Evolutionary conservation across 2,329 filamentous ascomycete genomes (phyloP), one percentile per base, ranked within the genome.

Genomic region (Trichophyton schoenleinii): DNA sequence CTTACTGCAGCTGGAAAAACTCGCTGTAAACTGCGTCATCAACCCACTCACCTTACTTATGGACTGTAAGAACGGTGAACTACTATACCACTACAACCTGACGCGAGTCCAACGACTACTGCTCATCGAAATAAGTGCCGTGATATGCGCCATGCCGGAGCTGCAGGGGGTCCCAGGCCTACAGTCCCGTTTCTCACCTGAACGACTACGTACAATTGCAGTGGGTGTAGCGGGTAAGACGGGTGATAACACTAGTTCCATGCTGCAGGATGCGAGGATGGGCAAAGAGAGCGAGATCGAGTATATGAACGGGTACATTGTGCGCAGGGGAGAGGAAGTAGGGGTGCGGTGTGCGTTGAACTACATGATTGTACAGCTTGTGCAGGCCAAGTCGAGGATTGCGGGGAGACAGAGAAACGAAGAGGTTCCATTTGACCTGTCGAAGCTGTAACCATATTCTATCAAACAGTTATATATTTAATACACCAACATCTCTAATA

Each of bases 231-330:
- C 81, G 22, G 69, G 76, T 34, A 78, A 74, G 58, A 85, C 83
- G 11, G 77, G 78, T 11, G 74, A 81, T 61, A 83, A 85, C 59
- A 76, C 79, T 4, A 88, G 84, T 67, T 81, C 78, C 20, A 90
- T 95, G 84, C 76, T 88, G 4, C 79, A 81, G 60, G 83, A 87
- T 67, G 77, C 91, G 11, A 75, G 82, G 9, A 71, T 74, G 0
- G 87, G 88, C 1, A 75, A 76, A 63, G 74, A 79, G 62, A 90
- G 89, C 0, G 90, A 96, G 68, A 82, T 96, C 46, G 83, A 91
- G 53, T 95, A 87, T 68, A 82, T 92, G 66, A 96, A 95, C 71
- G 92, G 91, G 0, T 99, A 92, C 75, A 87, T 99, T 63, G 80
- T 95, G 36, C 80, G 78, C 58, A 81, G 87, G 46, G 94, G 88